phyloP scores from a whole-genome alignment of 495 filamentous ascomycete genomes.

The Bacidia rubella region DNA sequence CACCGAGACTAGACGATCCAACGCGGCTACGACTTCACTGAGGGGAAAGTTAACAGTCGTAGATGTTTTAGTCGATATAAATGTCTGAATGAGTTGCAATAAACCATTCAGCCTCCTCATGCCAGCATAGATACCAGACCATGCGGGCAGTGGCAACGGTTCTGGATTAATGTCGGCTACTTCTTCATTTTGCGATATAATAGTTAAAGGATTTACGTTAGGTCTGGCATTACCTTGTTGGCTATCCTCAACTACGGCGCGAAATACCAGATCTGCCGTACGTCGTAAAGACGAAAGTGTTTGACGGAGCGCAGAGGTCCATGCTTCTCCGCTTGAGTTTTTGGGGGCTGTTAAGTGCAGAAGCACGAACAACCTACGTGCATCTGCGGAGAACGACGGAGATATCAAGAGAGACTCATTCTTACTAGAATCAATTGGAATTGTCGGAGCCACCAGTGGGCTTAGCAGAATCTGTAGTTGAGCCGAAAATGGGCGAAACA shows the following conservation, averaged over 20 bases:
- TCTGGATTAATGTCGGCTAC: conserved; percentile 27
- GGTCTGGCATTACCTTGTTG: conserved; percentile 33
- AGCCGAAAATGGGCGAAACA: conserved; percentile 56
- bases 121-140: conserved; percentile 61
- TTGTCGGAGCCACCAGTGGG: conserved; percentile 43
- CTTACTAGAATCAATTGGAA: conserved; percentile 12
- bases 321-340: conserved; percentile 56
- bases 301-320: conserved; percentile 47
- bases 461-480: conserved; percentile 50
- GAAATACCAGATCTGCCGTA: conserved; percentile 62
- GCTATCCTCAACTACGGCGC: conserved; percentile 67
- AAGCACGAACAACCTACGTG: conserved; percentile 48
- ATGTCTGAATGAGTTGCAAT: conserved; percentile 39
- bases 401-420: conserved; percentile 30
- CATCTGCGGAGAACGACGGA: conserved; percentile 33
- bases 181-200: conserved; percentile 20
- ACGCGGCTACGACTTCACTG: conserved; percentile 48
- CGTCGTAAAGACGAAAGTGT: conserved; percentile 47
- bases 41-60: conserved; percentile 48
- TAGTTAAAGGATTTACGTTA: not conserved
- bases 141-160: conserved; percentile 43
- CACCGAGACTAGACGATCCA: conserved; percentile 54
- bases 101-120: conserved; percentile 51
- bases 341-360: conserved; percentile 67
- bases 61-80: conserved; percentile 45